Evolutionary conservation across 2,329 filamentous ascomycete genomes (phyloP).

Genomic region (Claviceps spartinae): DNA sequence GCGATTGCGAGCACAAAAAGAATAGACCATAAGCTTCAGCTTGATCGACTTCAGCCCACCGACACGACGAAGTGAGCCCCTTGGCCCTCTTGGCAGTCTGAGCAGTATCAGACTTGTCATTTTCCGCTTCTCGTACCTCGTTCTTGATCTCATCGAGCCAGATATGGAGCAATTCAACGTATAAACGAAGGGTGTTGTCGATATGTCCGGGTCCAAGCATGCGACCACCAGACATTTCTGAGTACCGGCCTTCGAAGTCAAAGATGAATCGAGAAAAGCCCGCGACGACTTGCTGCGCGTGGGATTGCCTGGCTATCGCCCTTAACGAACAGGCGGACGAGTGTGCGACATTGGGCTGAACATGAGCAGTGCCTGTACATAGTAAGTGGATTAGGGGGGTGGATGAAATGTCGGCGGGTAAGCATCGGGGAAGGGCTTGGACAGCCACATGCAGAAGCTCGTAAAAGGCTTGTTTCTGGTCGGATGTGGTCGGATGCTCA

Average conservation of each 20-base stretch:
- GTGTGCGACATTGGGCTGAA: constrained; percentile 79
- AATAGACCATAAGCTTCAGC: constrained; percentile 94
- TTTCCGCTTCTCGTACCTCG: constrained; percentile 61
- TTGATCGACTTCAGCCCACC: constrained; percentile 89
- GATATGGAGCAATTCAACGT: constrained; percentile 85
- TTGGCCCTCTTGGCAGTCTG: constrained; percentile 56
- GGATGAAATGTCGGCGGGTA: constrained; percentile 82
- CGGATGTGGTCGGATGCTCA: constrained; percentile 55
- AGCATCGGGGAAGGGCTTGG: constrained; percentile 84
- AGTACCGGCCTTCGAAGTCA: constrained; percentile 93
- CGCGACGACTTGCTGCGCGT: constrained; percentile 91
- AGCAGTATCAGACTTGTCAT: constrained; percentile 49
- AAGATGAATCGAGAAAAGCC: constrained; percentile 97
- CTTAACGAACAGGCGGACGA: constrained; percentile 90
- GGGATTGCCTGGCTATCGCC: constrained; percentile 83
- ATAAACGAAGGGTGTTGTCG: constrained; percentile 81
- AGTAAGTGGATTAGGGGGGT: constrained; percentile 87
- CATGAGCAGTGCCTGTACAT: constrained; percentile 92
- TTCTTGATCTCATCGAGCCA: constrained; percentile 96
- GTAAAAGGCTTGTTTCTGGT: constrained; percentile 90
- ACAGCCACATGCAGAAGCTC: constrained; percentile 91
- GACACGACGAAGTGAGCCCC: constrained; percentile 72
- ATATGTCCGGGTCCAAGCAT: constrained; percentile 92
- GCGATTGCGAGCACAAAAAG: constrained; percentile 91
- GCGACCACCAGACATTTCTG: constrained; percentile 94